Conservation (phyloP, 2,329 filamentous ascomycete species). For the Colletotrichum neosansevieriae region DNA sequence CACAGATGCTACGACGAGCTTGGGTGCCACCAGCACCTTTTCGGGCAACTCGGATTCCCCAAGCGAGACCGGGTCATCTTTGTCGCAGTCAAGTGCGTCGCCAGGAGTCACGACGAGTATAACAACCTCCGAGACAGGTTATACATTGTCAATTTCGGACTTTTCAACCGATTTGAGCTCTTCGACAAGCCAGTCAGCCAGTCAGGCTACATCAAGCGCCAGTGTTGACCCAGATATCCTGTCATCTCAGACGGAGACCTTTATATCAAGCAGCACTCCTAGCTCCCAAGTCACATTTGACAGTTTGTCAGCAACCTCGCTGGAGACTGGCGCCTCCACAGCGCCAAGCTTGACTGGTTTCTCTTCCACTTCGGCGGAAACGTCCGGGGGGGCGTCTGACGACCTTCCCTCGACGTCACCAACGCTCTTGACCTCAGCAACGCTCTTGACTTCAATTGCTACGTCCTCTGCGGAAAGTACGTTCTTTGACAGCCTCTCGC, state of each 20-base stretch:
- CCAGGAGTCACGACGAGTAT: not conserved
- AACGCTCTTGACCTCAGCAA: not conserved
- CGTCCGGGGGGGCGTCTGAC: not conserved
- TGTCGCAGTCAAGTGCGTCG: not conserved
- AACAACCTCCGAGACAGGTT: not conserved
- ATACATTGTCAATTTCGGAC: not conserved
- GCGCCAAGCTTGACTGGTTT: not conserved
- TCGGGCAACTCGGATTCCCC: not conserved
- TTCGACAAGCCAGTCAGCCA: not conserved
- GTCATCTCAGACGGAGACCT: no score
- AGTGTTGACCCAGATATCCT: no score
- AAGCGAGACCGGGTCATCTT: not conserved
- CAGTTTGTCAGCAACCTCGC: no score
- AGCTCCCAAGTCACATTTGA: no score
- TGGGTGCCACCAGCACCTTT: not conserved
- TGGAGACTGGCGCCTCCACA: no score
- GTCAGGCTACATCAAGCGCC: no score
- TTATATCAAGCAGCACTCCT: no score
- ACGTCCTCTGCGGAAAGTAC: not conserved
- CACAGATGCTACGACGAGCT: not conserved
- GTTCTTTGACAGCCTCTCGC: no score
- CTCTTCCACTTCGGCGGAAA: not conserved
- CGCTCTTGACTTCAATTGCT: not conserved
- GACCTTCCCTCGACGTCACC: not conserved
- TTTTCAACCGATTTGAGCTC: not conserved